Conservation (phyloP, 129 eudicot species). For the Glebionis coronaria region DNA sequence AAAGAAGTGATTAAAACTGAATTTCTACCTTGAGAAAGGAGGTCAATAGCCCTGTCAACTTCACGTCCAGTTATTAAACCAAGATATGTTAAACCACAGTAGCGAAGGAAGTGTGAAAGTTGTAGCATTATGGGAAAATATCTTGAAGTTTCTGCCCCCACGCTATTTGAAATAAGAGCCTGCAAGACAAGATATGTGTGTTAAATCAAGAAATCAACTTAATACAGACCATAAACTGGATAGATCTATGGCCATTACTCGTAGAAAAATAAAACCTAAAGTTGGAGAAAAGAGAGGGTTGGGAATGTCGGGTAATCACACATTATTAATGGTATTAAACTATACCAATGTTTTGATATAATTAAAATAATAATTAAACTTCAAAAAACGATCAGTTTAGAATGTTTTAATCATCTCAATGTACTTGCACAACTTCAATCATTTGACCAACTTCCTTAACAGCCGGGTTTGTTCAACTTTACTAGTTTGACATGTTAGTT, state of each 20-base stretch:
- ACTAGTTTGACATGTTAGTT: background rate
- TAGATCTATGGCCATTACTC: background rate
- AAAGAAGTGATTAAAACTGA: slow-evolving; percentile 17
- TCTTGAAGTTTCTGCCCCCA: slow-evolving; percentile 44
- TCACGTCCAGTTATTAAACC: slow-evolving; percentile 66
- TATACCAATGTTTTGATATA: background rate
- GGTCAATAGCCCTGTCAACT: slow-evolving; percentile 40
- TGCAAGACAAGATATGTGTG: slow-evolving; percentile 33
- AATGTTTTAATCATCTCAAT: background rate
- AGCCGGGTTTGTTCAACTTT: background rate
- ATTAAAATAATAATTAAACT: background rate
- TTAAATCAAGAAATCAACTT: background rate
- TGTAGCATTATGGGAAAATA: slow-evolving; percentile 48
- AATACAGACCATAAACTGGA: background rate
- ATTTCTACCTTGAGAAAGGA: slow-evolving; percentile 48
- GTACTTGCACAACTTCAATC: background rate
- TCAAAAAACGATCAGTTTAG: background rate
- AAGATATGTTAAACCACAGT: slow-evolving; percentile 56
- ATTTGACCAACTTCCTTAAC: background rate
- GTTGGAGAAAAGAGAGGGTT: background rate
- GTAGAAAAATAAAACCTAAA: background rate
- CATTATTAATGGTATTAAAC: background rate
- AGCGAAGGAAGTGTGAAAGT: slow-evolving; percentile 47
- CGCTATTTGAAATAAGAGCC: slow-evolving; percentile 66
- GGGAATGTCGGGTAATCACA: background rate